A percentile compares a stretch with the other conserved stretches of the same genome.
These are phyloP conservation scores for Solanum chmielewskii DNA, from an alignment of 257 asterid species.

Conservation along the genomic window DNA sequence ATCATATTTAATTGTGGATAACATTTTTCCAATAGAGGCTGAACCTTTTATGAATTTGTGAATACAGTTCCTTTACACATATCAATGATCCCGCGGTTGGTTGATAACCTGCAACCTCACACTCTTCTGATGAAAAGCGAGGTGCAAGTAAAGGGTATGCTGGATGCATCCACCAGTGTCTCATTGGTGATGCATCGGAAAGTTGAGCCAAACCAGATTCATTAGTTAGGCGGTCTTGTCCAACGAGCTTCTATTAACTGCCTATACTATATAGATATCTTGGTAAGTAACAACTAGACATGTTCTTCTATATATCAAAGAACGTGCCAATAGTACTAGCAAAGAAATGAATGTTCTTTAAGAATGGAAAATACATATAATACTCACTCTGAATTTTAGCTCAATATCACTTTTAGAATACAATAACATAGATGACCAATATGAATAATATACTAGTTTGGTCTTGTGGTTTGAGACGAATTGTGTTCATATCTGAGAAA, in stretches of 20 bases:
- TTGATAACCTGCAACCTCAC: constrained; percentile 52
- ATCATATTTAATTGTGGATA: constrained; percentile 21
- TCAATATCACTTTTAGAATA: not conserved
- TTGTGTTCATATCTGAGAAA: not conserved
- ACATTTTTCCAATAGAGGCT: not conserved
- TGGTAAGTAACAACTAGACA: not conserved
- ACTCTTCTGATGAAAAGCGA: constrained; percentile 42
- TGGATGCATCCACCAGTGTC: constrained; percentile 42
- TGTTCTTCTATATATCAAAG: not conserved
- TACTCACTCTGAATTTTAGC: not conserved
- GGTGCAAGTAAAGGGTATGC: constrained; percentile 40
- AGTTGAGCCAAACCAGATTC: constrained; percentile 20
- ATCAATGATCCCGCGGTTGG: constrained; percentile 19
- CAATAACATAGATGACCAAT: not conserved
- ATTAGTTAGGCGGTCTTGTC: not conserved
- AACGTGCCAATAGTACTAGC: not conserved
- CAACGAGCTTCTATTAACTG: not conserved
- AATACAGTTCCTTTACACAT: constrained; percentile 30
- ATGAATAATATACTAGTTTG: not conserved
- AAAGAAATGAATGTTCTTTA: not conserved
- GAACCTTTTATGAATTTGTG: constrained; percentile 24
- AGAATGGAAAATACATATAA: not conserved
- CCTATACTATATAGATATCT: not conserved
- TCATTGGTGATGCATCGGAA: constrained; percentile 36
- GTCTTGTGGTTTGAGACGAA: not conserved